A percentile compares a stretch with the other conserved stretches of the same genome.
phyloP scores from a whole-genome alignment of 2,329 filamentous ascomycete genomes.

The Erysiphe neolycopersici region DNA sequence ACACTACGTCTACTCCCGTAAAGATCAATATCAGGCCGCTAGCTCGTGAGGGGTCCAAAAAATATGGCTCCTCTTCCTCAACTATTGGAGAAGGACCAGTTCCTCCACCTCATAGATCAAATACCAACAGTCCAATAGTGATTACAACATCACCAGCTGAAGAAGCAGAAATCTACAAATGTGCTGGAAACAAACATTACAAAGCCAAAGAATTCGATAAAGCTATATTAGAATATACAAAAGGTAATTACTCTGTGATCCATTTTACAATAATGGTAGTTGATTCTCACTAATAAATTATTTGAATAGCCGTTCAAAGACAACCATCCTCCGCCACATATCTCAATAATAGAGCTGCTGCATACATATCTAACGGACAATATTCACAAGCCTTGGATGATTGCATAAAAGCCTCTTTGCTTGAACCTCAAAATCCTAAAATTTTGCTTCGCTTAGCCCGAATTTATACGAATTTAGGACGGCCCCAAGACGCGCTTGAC shows the following conservation, averaged over 20 bases:
- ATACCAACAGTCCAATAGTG: constrained; percentile 29
- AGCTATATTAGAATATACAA: constrained; percentile 81
- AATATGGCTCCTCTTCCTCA: constrained; percentile 14
- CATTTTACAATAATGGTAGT: neutral
- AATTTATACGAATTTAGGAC: constrained; percentile 68
- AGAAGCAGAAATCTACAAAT: constrained; percentile 78
- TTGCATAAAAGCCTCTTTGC: constrained; percentile 52
- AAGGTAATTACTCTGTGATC: constrained; percentile 32
- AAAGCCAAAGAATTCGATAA: constrained; percentile 75
- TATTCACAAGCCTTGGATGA: constrained; percentile 66
- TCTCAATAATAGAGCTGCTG: constrained; percentile 81
- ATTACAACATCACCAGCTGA: constrained; percentile 21
- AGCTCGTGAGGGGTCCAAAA: constrained; percentile 4
- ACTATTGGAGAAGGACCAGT: constrained; percentile 23
- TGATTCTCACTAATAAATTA: neutral
- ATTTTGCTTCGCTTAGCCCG: constrained; percentile 68
- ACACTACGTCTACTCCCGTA: constrained; percentile 18
- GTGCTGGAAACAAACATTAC: constrained; percentile 86
- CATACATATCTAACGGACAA: constrained; percentile 66
- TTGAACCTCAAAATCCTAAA: constrained; percentile 70
- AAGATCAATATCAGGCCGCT: neutral
- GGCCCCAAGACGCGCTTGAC: constrained; percentile 62
- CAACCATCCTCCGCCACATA: constrained; percentile 71
- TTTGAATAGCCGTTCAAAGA: constrained; percentile 50
- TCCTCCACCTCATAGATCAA: constrained; percentile 46